Base-by-base conservation (phyloP, 1,139 yeast genomes). In the Suhomyces choctaworum region DNA sequence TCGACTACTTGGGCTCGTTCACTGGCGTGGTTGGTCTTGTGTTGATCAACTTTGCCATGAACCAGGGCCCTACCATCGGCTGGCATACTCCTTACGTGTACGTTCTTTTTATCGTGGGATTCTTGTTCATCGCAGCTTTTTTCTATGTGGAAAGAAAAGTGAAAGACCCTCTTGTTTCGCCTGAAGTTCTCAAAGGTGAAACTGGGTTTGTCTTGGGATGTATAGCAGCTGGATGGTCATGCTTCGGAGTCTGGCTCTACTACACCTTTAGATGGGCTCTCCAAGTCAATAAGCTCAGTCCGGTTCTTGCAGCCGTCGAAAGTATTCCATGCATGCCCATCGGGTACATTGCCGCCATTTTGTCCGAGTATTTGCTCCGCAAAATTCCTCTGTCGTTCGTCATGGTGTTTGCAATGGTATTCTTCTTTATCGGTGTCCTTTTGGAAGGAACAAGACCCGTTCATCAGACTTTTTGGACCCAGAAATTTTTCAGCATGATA, bases 61-160 rank as follows among this genome's bases (percentile, higher is more conserved):
- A 78, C 46, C 81, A 80, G 47, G 85, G 80, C 7, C 82, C 86
- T 0, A 69, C 66, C 19, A 75, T 71, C 3, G 83, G 81, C 5
- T 79, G 84, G 82, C 52, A 62, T 3, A 50, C 35, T 3, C 69
- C 71, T 0, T 77, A 77, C 42, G 75, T 73, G 4, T 77, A 76
- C 44, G 63, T 68, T 1, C 48, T 77, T 11, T 57, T 79, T 15
- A 73, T 78, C 22, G 63, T 77, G 11, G 80, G 82, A 0, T 39
- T 64, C 2, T 19, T 70, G 2, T 47, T 59, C 16, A 39, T 76
- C 35, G 64, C 38, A 0, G 58, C 50, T 1, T 74, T 76, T 40
- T 50, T 59, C 30, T 47, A 48, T 22, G 50, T 70, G 13, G 79
- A 73, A 43, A 39, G 43, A 16, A 48, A 45, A 19, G 70, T 62